These are phyloP conservation scores for Russula emetica DNA, from an alignment of 768 basidiomycete species.

Conservation along the genomic window DNA sequence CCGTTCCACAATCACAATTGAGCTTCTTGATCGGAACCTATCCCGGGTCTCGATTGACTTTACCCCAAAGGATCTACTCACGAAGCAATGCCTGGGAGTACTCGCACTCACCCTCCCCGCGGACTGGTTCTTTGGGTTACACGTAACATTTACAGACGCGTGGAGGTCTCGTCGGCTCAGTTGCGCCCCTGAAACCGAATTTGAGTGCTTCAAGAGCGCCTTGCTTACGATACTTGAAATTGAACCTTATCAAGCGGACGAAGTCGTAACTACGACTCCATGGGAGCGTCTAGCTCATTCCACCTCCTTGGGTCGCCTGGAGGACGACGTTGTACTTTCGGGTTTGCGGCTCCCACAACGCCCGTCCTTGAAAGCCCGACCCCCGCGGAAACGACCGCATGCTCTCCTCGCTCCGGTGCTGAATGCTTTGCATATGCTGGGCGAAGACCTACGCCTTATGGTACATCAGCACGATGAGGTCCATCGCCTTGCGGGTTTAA, in stretches of 20 bases:
- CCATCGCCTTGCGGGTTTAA: constrained; percentile 52
- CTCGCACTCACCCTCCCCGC: constrained; percentile 59
- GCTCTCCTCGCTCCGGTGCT: constrained; percentile 54
- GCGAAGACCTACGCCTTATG: constrained; percentile 61
- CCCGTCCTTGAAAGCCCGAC: neutral
- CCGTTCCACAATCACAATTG: constrained; percentile 49
- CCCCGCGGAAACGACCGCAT: constrained; percentile 36
- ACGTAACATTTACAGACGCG: constrained; percentile 49
- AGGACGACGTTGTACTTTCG: constrained; percentile 56
- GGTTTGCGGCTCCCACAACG: constrained; percentile 40
- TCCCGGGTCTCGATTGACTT: constrained; percentile 52
- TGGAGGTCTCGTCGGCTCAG: constrained; percentile 52
- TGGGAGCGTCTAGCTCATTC: constrained; percentile 51
- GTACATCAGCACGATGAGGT: constrained; percentile 54
- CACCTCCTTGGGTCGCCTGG: constrained; percentile 45
- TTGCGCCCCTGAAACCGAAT: constrained; percentile 47
- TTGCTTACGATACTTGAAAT: constrained; percentile 48
- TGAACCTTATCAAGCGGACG: constrained; percentile 7
- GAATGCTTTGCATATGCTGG: constrained; percentile 75
- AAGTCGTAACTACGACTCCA: constrained; percentile 27
- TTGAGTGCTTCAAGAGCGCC: constrained; percentile 51
- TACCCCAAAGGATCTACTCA: constrained; percentile 51
- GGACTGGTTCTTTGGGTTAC: constrained; percentile 52
- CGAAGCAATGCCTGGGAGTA: constrained; percentile 54
- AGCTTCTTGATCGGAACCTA: constrained; percentile 48